These are phyloP conservation scores for Aureobasidium sp. DNA, from an alignment of 2,329 filamentous ascomycete species.

Conservation along the genomic window DNA sequence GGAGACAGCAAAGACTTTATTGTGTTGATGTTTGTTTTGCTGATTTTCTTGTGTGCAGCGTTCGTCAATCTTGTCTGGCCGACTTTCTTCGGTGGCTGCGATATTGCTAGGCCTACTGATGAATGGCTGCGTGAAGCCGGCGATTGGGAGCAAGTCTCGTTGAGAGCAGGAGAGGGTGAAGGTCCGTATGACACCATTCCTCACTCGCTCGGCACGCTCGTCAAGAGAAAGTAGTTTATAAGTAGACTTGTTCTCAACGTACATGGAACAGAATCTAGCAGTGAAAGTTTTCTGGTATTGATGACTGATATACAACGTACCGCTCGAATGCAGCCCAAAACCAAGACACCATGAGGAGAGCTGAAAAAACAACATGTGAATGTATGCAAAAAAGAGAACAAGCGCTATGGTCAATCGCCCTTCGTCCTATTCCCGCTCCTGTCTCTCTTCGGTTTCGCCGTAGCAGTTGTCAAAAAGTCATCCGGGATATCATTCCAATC, in stretches of 20 bases:
- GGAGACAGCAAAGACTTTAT: background rate
- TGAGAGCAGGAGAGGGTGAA: slow-evolving; percentile 26
- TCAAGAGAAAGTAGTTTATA: slow-evolving; percentile 20
- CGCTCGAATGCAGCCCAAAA: background rate
- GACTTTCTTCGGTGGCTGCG: slow-evolving; percentile 30
- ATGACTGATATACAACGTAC: background rate
- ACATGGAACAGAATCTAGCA: background rate
- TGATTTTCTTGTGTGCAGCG: slow-evolving; percentile 17
- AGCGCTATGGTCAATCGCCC: background rate
- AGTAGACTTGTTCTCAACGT: background rate
- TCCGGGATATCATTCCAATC: slow-evolving; percentile 47
- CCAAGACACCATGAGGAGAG: no score
- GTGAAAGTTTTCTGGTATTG: background rate
- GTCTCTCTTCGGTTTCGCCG: background rate
- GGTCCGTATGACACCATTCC: slow-evolving; percentile 30
- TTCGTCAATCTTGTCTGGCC: slow-evolving; percentile 30
- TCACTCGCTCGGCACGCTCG: slow-evolving; percentile 29
- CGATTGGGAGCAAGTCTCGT: slow-evolving; percentile 29
- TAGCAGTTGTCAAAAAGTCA: slow-evolving; percentile 22
- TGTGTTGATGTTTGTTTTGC: background rate
- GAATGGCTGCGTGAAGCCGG: slow-evolving; percentile 30
- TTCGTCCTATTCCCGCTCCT: slow-evolving; percentile 3
- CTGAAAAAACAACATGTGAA: background rate
- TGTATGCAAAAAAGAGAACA: background rate
- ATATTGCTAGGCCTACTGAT: slow-evolving; percentile 30